phyloP scores from a whole-genome alignment of 106 monocot species.

The Platanthera zijinensis region DNA sequence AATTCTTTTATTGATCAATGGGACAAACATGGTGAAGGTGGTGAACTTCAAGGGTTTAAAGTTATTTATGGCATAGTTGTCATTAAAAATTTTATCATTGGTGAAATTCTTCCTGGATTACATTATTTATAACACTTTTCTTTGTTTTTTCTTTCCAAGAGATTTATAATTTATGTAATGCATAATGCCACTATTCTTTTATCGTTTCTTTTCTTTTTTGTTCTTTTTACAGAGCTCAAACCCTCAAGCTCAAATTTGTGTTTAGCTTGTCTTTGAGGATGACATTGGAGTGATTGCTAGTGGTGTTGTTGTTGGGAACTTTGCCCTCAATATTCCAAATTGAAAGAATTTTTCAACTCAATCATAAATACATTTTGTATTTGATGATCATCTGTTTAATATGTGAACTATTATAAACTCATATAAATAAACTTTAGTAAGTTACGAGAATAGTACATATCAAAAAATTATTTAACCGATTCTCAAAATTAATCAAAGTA shows the following conservation, averaged over 20 bases:
- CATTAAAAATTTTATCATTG: conserved; percentile 92
- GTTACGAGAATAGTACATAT: too few relatives aligned
- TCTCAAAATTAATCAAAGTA: too few relatives aligned
- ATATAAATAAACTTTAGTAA: too few relatives aligned
- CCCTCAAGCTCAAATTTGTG: conserved; percentile 88
- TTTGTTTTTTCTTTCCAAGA: neutral
- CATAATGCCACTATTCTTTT: neutral
- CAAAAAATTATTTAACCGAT: too few relatives aligned
- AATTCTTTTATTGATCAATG: conserved; percentile 36
- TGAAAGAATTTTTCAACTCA: too few relatives aligned
- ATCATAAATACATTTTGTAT: too few relatives aligned
- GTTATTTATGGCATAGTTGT: conserved; percentile 95
- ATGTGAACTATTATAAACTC: too few relatives aligned
- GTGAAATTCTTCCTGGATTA: conserved; percentile 48
- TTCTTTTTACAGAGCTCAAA: conserved; percentile 63
- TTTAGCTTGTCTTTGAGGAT: conserved; percentile 92
- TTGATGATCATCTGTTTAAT: too few relatives aligned
- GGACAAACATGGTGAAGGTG: conserved; percentile 99
- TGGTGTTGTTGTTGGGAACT: conserved; percentile 96
- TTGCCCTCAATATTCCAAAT: too few relatives aligned
- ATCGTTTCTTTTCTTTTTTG: conserved; percentile 6
- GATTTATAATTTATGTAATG: neutral
- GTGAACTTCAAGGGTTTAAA: conserved; percentile 95
- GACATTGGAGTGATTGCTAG: conserved; percentile 98
- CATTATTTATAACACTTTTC: neutral